phyloP scores from a whole-genome alignment of 352 stramenopile genomes.

The Peronospora tabacina region DNA sequence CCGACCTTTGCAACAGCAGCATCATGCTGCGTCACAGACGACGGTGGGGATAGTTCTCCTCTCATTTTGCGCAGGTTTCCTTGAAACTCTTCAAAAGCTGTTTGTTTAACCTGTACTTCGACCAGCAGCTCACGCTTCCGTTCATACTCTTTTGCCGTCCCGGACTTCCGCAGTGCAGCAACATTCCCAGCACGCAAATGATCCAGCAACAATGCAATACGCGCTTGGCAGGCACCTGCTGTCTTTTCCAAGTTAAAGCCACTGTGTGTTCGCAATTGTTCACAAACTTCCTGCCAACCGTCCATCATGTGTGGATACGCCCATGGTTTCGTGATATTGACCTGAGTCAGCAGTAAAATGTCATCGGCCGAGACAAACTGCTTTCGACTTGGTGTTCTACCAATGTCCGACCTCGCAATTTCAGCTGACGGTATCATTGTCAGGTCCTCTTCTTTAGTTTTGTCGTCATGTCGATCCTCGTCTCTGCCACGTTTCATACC shows the following conservation, averaged over 20 bases:
- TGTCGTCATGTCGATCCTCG: not conserved
- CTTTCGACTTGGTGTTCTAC: slow-evolving; percentile 9
- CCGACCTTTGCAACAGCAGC: slow-evolving; percentile 23
- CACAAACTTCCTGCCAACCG: slow-evolving; percentile 29
- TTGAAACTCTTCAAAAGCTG: slow-evolving; percentile 16
- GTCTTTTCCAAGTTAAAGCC: slow-evolving; percentile 30
- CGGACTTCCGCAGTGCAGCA: slow-evolving; percentile 27
- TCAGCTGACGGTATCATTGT: slow-evolving; percentile 3
- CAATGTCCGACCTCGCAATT: not conserved
- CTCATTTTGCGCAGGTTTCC: slow-evolving; percentile 12
- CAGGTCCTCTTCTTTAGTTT: slow-evolving; percentile 8
- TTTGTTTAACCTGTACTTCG: slow-evolving; percentile 18
- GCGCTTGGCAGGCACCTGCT: slow-evolving; percentile 29
- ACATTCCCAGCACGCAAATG: slow-evolving; percentile 28
- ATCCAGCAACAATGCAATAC: slow-evolving; percentile 23
- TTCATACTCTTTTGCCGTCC: slow-evolving; percentile 22
- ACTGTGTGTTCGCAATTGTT: slow-evolving; percentile 9
- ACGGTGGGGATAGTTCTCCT: slow-evolving; percentile 2
- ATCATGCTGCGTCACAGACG: slow-evolving; percentile 18
- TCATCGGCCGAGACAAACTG: slow-evolving; percentile 37
- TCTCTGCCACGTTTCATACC: slow-evolving; percentile 3
- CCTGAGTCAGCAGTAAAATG: slow-evolving; percentile 30
- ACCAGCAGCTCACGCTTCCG: slow-evolving; percentile 23
- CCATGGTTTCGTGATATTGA: slow-evolving; percentile 26
- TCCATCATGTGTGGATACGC: slow-evolving; percentile 25